Base-by-base conservation (phyloP, 169 alveolate genomes). In the Blepharisma undulans region DNA sequence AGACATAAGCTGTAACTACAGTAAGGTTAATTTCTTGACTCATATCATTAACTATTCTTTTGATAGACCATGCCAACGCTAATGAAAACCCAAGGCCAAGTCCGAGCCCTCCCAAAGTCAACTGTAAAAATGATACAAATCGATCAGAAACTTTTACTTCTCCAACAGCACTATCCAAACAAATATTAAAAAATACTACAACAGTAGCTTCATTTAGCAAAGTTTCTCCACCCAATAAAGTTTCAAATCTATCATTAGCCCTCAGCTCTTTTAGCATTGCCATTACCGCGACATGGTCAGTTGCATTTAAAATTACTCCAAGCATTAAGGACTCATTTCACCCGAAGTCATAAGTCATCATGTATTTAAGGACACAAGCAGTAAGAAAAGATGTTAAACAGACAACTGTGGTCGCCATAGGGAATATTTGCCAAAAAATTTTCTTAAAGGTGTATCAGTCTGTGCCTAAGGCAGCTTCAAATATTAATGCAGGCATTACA, bases 201-300 rank as follows among this genome's bases (percentile, higher is more conserved):
- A 95, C 96, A 22, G 95, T 94, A 10, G 95, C 96, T 88, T 95
- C 97, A 84, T 95, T 95, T 2, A 93, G 84, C 59, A 93, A 89
- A 2, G 93, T 89, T 88, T 95, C 96, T 29, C 97, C 95, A 78
- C 93, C 96, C 32, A 94, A 85, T 34, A 94, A 76, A 7, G 94
- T 89, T 16, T 94, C 87, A 22, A 93, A 90, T 34, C 94, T 86
- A 25, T 89, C 91, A 36, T 92, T 88, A 0, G 95, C 96, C 10
- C 95, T 95, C 27, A 95, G 74, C 84, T 93, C 96, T 87, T 93
- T 95, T 7, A 95, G 72, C 27, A 93, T 82, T 8, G 97, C 93
- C 7, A 92, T 95, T 22, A 95, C 96, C 4, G 97, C 97, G 21
- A 95, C 97, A 48, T 95, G 97, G 86, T 95, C 97, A 21, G 97